phyloP scores from a whole-genome alignment of 345 rosid genomes.

The Populus euphratica region DNA sequence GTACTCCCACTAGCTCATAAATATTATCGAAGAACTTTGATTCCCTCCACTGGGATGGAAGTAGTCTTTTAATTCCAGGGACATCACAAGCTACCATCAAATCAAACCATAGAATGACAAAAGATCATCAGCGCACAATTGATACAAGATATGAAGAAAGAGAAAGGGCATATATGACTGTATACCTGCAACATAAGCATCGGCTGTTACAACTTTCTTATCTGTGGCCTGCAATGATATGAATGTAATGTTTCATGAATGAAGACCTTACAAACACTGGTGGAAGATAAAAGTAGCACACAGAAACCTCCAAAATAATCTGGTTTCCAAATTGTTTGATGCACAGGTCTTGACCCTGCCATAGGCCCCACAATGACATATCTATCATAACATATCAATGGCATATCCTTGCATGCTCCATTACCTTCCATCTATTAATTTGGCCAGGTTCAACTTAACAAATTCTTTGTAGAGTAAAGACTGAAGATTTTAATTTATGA shows the following conservation, averaged over 20 bases:
- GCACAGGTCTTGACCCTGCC: background rate
- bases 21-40: slow-evolving; percentile 71
- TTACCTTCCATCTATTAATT: background rate
- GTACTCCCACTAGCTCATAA: slow-evolving; percentile 86
- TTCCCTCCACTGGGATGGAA: slow-evolving; percentile 77
- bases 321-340: background rate
- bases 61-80: slow-evolving; percentile 90
- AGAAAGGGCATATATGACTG: background rate
- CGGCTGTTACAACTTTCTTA: slow-evolving; percentile 79
- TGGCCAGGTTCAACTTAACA: background rate
- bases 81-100: slow-evolving; percentile 78
- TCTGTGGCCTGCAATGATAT: slow-evolving; percentile 62
- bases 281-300: background rate
- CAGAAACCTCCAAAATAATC: background rate
- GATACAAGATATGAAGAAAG: background rate
- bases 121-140: background rate
- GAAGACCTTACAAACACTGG: background rate
- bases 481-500: background rate
- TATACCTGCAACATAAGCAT: slow-evolving; percentile 88
- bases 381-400: too few species aligned
- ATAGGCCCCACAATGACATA: background rate
- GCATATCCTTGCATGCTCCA: background rate
- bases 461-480: background rate
- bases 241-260: background rate
- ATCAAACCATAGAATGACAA: background rate